Evolutionary conservation across 805 yeast species (phyloP).

Genomic region (Saccharomycopsis sp.): DNA sequence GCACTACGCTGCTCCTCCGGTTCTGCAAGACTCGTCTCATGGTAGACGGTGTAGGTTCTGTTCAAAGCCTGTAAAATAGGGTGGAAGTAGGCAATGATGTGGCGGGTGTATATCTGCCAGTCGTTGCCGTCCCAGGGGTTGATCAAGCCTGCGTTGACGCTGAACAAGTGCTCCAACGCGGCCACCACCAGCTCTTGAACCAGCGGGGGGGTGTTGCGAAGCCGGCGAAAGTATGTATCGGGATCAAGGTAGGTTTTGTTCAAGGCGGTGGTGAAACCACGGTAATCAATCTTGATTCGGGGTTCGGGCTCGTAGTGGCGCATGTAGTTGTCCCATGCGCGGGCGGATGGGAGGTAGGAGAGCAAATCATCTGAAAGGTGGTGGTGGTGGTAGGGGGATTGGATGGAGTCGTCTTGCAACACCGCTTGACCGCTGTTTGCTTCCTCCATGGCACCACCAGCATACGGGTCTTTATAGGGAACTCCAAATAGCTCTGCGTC

Average conservation of each 20-base stretch:
- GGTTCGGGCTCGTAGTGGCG: slow-evolving; percentile 40
- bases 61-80: slow-evolving; percentile 39
- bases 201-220: slow-evolving; percentile 29
- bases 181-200: slow-evolving; percentile 30
- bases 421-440: neutral
- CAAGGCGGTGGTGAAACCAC: slow-evolving; percentile 44
- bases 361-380: slow-evolving; percentile 20
- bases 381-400: neutral
- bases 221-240: slow-evolving; percentile 38
- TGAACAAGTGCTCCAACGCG: slow-evolving; percentile 28
- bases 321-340: slow-evolving; percentile 19
- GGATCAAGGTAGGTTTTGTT: slow-evolving; percentile 41
- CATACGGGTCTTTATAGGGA: slow-evolving; percentile 29
- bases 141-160: slow-evolving; percentile 24
- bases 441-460: neutral
- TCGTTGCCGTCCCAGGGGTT: slow-evolving; percentile 37
- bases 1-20: no score
- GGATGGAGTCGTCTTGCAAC: neutral
- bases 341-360: slow-evolving; percentile 14
- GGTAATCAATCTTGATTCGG: slow-evolving; percentile 42
- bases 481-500: slow-evolving; percentile 32
- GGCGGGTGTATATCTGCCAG: slow-evolving; percentile 47
- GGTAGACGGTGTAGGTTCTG: slow-evolving; percentile 28
- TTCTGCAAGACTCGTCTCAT: no score
- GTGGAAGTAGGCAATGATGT: slow-evolving; percentile 43